Evolutionary conservation across 352 stramenopile genomes (phyloP).

Genomic region (Pythium brassicae): DNA sequence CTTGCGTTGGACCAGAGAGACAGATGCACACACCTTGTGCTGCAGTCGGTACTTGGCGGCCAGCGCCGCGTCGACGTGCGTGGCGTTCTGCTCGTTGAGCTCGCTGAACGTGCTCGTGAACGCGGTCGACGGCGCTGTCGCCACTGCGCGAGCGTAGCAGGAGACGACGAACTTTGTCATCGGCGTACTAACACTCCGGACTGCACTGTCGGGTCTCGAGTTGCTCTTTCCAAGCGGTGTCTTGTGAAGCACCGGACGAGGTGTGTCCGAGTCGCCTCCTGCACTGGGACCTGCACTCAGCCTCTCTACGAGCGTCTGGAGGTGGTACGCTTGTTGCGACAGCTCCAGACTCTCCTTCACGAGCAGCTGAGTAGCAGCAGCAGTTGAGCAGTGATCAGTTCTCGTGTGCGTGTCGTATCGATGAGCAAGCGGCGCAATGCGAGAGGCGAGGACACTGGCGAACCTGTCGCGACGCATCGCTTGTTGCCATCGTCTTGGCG

Average conservation of each 20-base stretch:
- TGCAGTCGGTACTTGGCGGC: conserved; percentile 40
- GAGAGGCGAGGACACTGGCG: not conserved
- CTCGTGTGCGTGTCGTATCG: too few species aligned
- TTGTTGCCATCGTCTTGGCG: conserved; percentile 5
- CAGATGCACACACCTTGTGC: conserved; percentile 25
- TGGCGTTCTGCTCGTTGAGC: conserved; percentile 22
- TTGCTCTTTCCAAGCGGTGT: too few species aligned
- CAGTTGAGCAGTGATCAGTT: too few species aligned
- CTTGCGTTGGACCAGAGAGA: too few species aligned
- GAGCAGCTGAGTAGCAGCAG: conserved; percentile 20
- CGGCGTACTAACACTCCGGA: conserved; percentile 11
- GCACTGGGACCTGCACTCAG: not conserved
- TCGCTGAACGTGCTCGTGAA: conserved; percentile 22
- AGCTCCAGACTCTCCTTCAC: conserved; percentile 32
- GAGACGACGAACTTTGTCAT: conserved; percentile 39
- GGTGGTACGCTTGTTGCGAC: conserved; percentile 49
- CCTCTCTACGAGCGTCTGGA: conserved; percentile 37
- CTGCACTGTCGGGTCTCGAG: not conserved
- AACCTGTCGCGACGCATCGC: conserved; percentile 6
- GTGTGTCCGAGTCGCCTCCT: not conserved
- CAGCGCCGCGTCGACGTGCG: conserved; percentile 24
- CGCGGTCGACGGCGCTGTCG: not conserved
- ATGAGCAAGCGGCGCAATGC: not conserved
- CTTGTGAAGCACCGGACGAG: not conserved
- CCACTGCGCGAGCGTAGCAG: conserved; percentile 19